Evolutionary conservation across 1,284 basidiomycete species (phyloP).

Genomic region (Leccinum laetum): DNA sequence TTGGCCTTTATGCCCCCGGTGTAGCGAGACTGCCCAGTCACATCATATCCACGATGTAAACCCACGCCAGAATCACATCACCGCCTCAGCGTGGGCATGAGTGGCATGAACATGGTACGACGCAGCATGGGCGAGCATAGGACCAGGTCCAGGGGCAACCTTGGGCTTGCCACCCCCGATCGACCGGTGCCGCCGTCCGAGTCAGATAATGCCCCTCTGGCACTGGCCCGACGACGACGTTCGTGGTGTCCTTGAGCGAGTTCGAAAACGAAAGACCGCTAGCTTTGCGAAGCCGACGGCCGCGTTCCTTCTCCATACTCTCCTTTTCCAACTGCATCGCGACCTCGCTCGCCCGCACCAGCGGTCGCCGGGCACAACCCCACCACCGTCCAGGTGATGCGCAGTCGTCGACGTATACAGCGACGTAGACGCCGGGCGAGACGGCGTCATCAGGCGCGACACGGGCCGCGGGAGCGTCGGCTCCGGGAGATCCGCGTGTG

Average conservation of each 20-base stretch:
- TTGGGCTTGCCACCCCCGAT: conserved; percentile 5
- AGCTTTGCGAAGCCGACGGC: conserved; percentile 21
- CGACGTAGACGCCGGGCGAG: conserved; percentile 22
- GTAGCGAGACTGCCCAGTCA: too few relatives aligned
- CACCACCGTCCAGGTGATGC: conserved; percentile 23
- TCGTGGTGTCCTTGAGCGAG: conserved; percentile 33
- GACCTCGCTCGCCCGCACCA: conserved; percentile 35
- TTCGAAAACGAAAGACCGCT: conserved; percentile 9
- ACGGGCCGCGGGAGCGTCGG: conserved; percentile 20
- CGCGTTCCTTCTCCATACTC: conserved; percentile 26
- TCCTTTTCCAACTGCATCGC: conserved; percentile 36
- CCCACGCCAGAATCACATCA: conserved; percentile 11
- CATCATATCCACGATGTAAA: background rate
- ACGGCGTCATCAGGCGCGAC: conserved; percentile 21
- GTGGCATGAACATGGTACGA: background rate
- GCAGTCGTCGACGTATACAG: conserved; percentile 13
- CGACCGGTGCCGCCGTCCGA: too few relatives aligned
- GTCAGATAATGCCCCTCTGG: conserved; percentile 18
- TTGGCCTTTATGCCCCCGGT: too few relatives aligned
- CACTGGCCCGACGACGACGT: conserved; percentile 10
- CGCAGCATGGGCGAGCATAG: background rate
- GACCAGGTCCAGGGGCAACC: background rate
- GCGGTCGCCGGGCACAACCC: conserved; percentile 7
- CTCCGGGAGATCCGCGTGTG: conserved; percentile 21
- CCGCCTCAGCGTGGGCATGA: conserved; percentile 14